Evolutionary conservation across 495 filamentous ascomycete genomes (phyloP).

Genomic region (Penicillium desertorum): DNA sequence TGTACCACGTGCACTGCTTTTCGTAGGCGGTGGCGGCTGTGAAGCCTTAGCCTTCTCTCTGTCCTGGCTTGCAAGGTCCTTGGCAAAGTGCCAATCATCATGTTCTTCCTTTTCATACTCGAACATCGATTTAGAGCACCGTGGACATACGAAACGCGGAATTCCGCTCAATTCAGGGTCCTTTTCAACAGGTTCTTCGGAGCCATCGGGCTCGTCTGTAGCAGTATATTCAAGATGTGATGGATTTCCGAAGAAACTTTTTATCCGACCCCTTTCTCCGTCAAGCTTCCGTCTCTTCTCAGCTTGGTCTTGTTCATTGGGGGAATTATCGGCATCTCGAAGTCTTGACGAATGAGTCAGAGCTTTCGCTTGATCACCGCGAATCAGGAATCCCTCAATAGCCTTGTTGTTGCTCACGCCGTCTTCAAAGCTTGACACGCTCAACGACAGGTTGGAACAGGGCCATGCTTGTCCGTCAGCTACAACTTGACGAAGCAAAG

Average conservation of each 20-base stretch:
- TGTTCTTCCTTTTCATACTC: constrained; percentile 69
- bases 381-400: constrained; percentile 80
- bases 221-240: constrained; percentile 8
- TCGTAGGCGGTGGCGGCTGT: constrained; percentile 23
- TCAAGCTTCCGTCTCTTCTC: constrained; percentile 41
- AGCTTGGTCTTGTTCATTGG: constrained; percentile 9
- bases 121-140: constrained; percentile 60
- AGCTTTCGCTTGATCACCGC: constrained; percentile 69
- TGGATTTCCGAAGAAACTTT: constrained; percentile 36
- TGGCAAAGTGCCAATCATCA: constrained; percentile 94
- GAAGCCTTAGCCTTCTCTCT: constrained; percentile 33
- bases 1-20: constrained; percentile 25
- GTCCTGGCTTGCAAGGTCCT: constrained; percentile 71
- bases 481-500: constrained; percentile 71
- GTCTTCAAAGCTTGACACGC: constrained; percentile 88
- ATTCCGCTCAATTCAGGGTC: background rate
- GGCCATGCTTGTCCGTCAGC: constrained; percentile 82
- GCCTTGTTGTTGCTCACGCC: constrained; percentile 77
- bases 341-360: constrained; percentile 27
- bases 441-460: constrained; percentile 78
- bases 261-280: constrained; percentile 28
- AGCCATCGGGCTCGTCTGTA: constrained; percentile 12
- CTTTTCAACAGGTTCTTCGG: background rate
- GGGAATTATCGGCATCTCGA: constrained; percentile 11
- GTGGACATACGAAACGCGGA: constrained; percentile 51